These are phyloP conservation scores for Didymella glomerata DNA, from an alignment of 2,329 filamentous ascomycete genomes.

Conservation along the genomic window DNA sequence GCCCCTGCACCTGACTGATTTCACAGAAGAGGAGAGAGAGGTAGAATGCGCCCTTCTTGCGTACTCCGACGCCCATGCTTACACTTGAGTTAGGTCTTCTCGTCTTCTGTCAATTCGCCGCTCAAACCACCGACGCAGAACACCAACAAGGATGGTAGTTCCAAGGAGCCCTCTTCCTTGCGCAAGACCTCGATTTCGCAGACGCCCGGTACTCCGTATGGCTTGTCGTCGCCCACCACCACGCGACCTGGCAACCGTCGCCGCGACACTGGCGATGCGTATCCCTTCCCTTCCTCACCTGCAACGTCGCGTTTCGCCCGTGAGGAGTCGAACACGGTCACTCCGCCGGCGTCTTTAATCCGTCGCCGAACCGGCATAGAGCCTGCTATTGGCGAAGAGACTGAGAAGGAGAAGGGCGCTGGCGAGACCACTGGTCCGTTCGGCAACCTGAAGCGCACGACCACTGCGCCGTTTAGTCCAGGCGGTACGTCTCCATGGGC, in stretches of 20 bases:
- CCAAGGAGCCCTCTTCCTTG: conserved; percentile 66
- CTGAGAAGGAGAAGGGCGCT: conserved; percentile 57
- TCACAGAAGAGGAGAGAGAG: conserved; percentile 74
- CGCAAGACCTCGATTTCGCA: conserved; percentile 87
- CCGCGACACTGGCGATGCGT: conserved; percentile 82
- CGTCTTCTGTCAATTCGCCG: conserved; percentile 89
- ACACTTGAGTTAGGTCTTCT: conserved; percentile 69
- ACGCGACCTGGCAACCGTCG: conserved; percentile 79
- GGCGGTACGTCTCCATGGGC: conserved; percentile 65
- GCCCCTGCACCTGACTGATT: conserved; percentile 76
- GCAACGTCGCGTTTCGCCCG: conserved; percentile 67
- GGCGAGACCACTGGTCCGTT: conserved; percentile 58
- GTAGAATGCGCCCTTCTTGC: conserved; percentile 52
- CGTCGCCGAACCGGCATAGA: conserved; percentile 70
- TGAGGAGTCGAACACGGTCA: conserved; percentile 69
- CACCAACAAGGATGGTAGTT: conserved; percentile 67
- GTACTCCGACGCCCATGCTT: conserved; percentile 2
- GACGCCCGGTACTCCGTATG: conserved; percentile 69
- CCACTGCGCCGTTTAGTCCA: conserved; percentile 62
- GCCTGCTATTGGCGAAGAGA: conserved; percentile 58
- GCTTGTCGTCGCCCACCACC: conserved; percentile 75
- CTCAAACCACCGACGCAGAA: conserved; percentile 82
- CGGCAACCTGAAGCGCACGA: conserved; percentile 64
- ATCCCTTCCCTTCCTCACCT: conserved; percentile 66
- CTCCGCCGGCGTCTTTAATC: conserved; percentile 67